A percentile compares a stretch with the other conserved stretches of the same genome.
Evolutionary conservation across 352 stramenopile species (phyloP).

Genomic region (Pythium rhizo-oryzae): DNA sequence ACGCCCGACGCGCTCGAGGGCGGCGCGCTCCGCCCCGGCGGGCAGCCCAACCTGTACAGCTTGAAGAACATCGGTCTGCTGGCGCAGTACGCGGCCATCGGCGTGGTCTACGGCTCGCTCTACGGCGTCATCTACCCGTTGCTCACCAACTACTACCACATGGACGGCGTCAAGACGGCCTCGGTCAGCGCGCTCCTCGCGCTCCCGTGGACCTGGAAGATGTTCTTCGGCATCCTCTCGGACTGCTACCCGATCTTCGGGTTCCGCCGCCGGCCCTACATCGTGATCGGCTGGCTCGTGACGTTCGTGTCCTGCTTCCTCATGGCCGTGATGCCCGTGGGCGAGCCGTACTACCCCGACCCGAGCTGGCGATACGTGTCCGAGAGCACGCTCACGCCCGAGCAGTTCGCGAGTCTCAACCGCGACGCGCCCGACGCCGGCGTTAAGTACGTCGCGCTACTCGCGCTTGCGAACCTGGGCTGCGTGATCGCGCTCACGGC

Average conservation of each 20-base stretch:
- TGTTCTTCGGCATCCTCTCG: constrained; percentile 78
- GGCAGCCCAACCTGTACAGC: constrained; percentile 36
- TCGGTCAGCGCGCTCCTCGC: constrained; percentile 38
- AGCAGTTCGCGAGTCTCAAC: constrained; percentile 29
- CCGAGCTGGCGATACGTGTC: constrained; percentile 12
- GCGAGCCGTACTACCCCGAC: constrained; percentile 31
- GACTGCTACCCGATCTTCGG: constrained; percentile 87
- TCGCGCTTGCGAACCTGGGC: constrained; percentile 59
- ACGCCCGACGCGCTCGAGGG: constrained; percentile 38
- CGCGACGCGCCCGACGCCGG: constrained; percentile 28
- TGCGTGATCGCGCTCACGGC: constrained; percentile 58
- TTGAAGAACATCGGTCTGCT: constrained; percentile 36
- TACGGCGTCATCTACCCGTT: constrained; percentile 36
- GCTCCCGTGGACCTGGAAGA: constrained; percentile 59
- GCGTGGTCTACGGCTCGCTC: constrained; percentile 34
- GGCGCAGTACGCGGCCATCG: constrained; percentile 33
- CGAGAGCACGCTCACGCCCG: constrained; percentile 14
- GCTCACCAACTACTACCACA: constrained; percentile 45
- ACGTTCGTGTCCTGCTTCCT: constrained; percentile 21
- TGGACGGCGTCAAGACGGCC: constrained; percentile 31
- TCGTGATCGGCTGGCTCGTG: constrained; percentile 65
- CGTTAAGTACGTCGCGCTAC: constrained; percentile 38
- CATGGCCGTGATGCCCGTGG: constrained; percentile 33
- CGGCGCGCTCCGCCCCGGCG: constrained; percentile 32
- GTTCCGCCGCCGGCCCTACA: constrained; percentile 81